These are phyloP conservation scores for Acanthamoeba pearcei DNA, from an alignment of 208 protist species.

Conservation along the genomic window DNA sequence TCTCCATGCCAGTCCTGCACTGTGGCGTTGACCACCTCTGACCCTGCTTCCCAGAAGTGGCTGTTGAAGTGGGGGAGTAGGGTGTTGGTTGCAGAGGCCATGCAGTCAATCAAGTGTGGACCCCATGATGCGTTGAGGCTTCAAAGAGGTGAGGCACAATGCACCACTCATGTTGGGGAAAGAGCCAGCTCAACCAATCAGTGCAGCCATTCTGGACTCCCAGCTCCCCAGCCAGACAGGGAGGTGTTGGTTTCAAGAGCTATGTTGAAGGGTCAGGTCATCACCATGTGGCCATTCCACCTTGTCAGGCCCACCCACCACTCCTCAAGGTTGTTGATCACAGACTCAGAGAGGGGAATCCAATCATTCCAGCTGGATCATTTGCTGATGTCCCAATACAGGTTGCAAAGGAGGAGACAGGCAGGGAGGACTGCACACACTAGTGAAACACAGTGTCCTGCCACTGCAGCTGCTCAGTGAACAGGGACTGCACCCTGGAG, in stretches of 20 bases:
- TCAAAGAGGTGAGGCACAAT: not conserved
- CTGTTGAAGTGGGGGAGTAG: not conserved
- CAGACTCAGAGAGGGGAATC: not conserved
- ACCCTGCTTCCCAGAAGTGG: too few relatives aligned
- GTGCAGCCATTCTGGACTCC: too few relatives aligned
- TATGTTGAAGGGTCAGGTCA: not conserved
- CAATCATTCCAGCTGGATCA: not conserved
- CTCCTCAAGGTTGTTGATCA: not conserved
- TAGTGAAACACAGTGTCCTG: not conserved
- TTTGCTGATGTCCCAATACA: not conserved
- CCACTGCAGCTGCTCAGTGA: not conserved
- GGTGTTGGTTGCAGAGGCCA: not conserved
- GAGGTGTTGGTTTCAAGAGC: not conserved
- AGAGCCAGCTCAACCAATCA: not conserved
- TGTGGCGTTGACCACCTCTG: too few relatives aligned
- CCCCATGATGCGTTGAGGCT: not conserved
- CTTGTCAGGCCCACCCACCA: not conserved
- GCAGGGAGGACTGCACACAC: not conserved
- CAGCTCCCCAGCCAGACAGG: too few relatives aligned
- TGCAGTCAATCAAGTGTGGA: not conserved
- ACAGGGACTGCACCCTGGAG: not conserved
- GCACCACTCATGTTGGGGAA: not conserved
- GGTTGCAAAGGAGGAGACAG: not conserved
- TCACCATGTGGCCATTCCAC: not conserved
- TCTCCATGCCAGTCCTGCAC: too few relatives aligned